Evolutionary conservation across 768 basidiomycete genomes (phyloP).

Genomic region (Lepiota venenata): DNA sequence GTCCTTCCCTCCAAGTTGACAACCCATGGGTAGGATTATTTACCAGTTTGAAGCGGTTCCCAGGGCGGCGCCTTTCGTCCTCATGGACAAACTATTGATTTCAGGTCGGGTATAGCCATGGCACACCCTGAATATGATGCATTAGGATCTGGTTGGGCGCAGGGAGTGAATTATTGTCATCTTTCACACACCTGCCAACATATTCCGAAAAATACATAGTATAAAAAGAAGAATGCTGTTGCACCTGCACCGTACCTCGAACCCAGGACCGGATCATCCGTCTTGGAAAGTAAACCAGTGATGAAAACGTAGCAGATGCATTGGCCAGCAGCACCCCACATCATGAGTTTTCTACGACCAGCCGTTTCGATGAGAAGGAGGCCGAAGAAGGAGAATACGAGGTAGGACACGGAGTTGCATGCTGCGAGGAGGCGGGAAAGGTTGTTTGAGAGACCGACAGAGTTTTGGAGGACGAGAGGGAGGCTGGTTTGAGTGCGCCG

Average conservation of each 20-base stretch:
- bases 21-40: too few species aligned
- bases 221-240: constrained; percentile 47
- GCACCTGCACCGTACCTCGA: constrained; percentile 38
- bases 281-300: constrained; percentile 35
- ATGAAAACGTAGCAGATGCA: constrained; percentile 45
- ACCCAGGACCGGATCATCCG: constrained; percentile 27
- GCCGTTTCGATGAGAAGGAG: constrained; percentile 44
- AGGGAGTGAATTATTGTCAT: neutral
- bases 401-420: constrained; percentile 50
- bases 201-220: constrained; percentile 49
- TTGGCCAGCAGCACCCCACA: constrained; percentile 51
- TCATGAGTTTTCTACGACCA: constrained; percentile 48
- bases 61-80: constrained; percentile 46
- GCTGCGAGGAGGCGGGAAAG: constrained; percentile 45
- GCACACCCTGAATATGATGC: constrained; percentile 32
- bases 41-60: constrained; percentile 48
- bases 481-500: constrained; percentile 25
- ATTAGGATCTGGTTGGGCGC: neutral
- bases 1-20: too few species aligned
- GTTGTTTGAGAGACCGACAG: constrained; percentile 48
- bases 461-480: constrained; percentile 47
- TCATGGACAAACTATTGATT: constrained; percentile 48
- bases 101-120: constrained; percentile 51
- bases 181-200: constrained; percentile 43
- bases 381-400: constrained; percentile 44